Base-by-base conservation (phyloP, 2,329 filamentous ascomycete genomes). In the Chaetomiaceae sp. region DNA sequence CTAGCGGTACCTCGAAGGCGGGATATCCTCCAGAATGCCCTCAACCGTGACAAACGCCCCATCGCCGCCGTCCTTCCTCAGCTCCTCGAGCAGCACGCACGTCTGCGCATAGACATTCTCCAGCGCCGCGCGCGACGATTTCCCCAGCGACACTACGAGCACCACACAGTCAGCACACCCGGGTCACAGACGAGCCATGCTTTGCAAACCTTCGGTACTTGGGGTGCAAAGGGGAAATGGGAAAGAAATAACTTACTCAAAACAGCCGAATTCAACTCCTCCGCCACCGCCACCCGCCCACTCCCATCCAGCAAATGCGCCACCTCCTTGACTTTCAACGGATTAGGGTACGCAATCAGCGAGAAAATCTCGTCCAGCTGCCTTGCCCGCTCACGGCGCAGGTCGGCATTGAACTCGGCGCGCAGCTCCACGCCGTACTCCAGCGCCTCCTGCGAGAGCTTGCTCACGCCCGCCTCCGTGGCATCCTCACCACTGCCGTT, bases 261-360 rank as follows among this genome's bases (percentile, higher is more conserved):
- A 63, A 99, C 96, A 43, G 90, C 91, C 56, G 89, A 89, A 70
- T 97, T 97, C 53, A 99, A 76, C 69, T 96, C 91, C 72, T 99
- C 94, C 8, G 91, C 91, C 37, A 97, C 89, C 17, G 83, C 78
- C 17, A 85, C 82, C 39, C 94, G 78, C 1, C 89, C 90, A 48
- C 80, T 82, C 36, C 81, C 77, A 63, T 95, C 89, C 53, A 99
- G 75, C 55, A 96, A 73, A 65, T 89, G 86, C 15, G 86, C 85
- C 54, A 96, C 80, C 55, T 87, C 82, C 45, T 80, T 78, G 58
- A 88, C 89, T 61, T 85, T 83, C 15, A 87, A 77, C 0, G 91
- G 89, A 65, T 96, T 89, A 33, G 82, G 73, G 65, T 97, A 99
- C 1, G 91, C 91, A 59, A 97, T 81, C 51, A 96, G 75, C 6